Base-by-base conservation (phyloP, 768 basidiomycete species). In the Ramaria sp. region DNA sequence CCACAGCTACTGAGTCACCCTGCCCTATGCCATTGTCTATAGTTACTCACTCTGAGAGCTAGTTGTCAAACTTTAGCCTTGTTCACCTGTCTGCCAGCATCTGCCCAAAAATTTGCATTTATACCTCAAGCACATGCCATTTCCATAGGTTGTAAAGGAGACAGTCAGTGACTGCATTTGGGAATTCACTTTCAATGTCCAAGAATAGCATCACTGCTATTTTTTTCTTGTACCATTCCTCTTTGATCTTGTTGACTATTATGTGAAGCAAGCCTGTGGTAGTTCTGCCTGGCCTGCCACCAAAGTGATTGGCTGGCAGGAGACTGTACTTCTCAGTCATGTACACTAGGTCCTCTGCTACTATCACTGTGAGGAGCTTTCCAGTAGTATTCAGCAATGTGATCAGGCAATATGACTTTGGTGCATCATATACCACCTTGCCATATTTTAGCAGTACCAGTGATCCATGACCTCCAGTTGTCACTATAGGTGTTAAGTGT, bases 371-470 rank as follows among this genome's bases (percentile, higher is more conserved):
- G 0, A 67, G 65, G 0, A 69, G 18, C 39, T 73, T 73, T 0
- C 57, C 63, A 0, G 64, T 50, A 0, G 65, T 67, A 39, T 68
- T 57, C 1, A 71, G 61, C 0, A 75, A 67, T 0, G 64, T 66
- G 1, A 77, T 72, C 0, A 72, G 74, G 0, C 67, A 50, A 36
- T 70, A 71, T 0, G 71, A 65, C 28, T 68, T 70, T 0, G 72
- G 54, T 0, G 60, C 27, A 0, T 61, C 50, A 60, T 77, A 76
- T 56, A 64, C 50, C 0, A 61, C 50, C 38, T 67, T 65, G 0
- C 68, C 67, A 0, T 70, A 71, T 50, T 77, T 76, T 0, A 60
- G 49, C 0, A 74, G 58, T 0, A 71, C 62, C 0, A 69, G 67
- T 71, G 0, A 52, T 64, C 27, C 60, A 70, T 0, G 56, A 12